Conservation (phyloP, 208 protist species). For the Naegleria lovaniensis region DNA sequence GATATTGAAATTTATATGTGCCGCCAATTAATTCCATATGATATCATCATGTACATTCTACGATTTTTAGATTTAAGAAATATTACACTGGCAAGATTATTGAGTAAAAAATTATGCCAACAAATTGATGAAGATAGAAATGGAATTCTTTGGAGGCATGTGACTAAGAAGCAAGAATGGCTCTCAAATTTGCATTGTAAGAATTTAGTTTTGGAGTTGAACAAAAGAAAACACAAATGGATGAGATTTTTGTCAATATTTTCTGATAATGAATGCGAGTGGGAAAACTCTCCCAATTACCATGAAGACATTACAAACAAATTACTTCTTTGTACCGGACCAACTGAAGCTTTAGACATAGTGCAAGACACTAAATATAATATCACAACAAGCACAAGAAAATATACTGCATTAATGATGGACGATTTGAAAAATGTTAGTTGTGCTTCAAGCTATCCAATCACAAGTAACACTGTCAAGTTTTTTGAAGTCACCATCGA, state of each 20-base stretch:
- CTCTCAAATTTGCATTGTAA: background rate
- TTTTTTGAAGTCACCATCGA: background rate
- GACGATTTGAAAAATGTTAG: background rate
- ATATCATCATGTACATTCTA: background rate
- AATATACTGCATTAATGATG: background rate
- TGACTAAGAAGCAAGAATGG: background rate
- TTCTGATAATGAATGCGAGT: background rate
- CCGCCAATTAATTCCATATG: background rate
- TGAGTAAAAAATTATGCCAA: background rate
- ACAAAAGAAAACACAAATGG: background rate
- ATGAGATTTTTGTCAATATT: background rate
- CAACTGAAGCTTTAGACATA: background rate
- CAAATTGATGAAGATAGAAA: background rate
- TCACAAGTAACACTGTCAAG: background rate
- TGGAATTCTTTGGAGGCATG: background rate
- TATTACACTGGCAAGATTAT: background rate
- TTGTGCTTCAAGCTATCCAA: background rate
- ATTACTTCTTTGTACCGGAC: background rate
- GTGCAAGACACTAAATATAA: too few species aligned
- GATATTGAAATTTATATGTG: background rate
- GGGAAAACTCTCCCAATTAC: background rate
- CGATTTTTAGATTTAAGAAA: background rate
- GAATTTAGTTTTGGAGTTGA: background rate
- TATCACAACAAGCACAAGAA: background rate
- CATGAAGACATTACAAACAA: background rate